Evolutionary conservation across 148 eudicot genomes (phyloP).

Genomic region (Rhododendron henanense): DNA sequence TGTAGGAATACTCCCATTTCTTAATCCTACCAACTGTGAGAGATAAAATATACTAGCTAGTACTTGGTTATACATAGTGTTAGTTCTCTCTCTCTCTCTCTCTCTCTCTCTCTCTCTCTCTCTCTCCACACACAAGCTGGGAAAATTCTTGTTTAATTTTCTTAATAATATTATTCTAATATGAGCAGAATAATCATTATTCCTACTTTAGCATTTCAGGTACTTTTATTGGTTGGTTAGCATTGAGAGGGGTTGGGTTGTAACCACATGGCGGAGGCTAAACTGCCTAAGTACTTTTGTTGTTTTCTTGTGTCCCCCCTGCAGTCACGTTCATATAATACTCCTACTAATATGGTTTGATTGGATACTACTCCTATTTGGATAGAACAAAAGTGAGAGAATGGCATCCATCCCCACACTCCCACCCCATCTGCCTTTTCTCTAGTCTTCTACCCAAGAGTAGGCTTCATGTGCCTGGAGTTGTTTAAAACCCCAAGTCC

Average conservation of each 20-base stretch:
- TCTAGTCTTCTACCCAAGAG: neutral
- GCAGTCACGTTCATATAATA: neutral
- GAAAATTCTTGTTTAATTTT: neutral
- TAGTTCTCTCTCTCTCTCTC: neutral
- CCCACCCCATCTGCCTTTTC: neutral
- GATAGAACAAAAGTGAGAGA: conserved; percentile 5
- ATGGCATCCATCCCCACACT: neutral
- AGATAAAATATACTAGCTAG: too few relatives aligned
- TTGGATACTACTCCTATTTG: neutral
- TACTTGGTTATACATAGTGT: too few relatives aligned
- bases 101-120: neutral
- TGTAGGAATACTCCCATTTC: neutral
- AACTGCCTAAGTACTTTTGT: neutral
- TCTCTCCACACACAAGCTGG: too few relatives aligned
- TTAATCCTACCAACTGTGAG: neutral
- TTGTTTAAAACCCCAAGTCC: neutral
- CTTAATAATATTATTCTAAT: neutral
- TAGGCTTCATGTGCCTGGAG: conserved; percentile 14
- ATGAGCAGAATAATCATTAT: neutral
- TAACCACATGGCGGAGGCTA: conserved; percentile 7
- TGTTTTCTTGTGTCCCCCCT: neutral
- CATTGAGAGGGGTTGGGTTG: conserved; percentile 3
- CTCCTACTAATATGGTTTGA: neutral
- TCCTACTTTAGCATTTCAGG: conserved; percentile 16
- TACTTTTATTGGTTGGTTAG: conserved; percentile 15